phyloP scores from a whole-genome alignment of 2,329 filamentous ascomycete genomes.

The Colletotrichum gloeosporioides region DNA sequence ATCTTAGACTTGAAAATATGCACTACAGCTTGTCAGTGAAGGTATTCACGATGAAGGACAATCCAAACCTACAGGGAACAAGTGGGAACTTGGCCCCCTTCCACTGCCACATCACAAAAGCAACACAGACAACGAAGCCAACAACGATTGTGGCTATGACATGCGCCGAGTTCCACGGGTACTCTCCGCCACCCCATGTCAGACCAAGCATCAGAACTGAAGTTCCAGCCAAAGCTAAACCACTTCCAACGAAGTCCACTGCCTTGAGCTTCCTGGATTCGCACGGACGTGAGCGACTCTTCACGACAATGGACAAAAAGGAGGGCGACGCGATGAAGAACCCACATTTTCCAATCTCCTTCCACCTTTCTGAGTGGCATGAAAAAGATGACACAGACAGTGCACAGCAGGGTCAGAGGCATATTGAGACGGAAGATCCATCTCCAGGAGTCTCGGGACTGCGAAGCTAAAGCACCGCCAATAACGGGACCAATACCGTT shows the following conservation, averaged over 20 bases:
- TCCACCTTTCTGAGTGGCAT: constrained; percentile 62
- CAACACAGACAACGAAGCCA: constrained; percentile 37
- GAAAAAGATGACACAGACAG: constrained; percentile 53
- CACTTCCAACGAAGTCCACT: constrained; percentile 46
- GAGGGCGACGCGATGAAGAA: neutral
- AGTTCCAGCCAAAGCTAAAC: constrained; percentile 46
- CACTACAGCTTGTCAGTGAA: constrained; percentile 35
- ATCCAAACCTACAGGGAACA: constrained; percentile 42
- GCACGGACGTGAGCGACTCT: neutral
- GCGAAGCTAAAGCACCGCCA: constrained; percentile 54
- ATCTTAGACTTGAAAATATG: constrained; percentile 60
- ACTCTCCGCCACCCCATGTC: constrained; percentile 66
- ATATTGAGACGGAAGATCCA: constrained; percentile 62
- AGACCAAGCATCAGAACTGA: constrained; percentile 53
- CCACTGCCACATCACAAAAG: constrained; percentile 59
- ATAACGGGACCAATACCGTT: constrained; percentile 61
- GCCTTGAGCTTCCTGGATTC: constrained; percentile 48
- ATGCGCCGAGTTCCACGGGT: constrained; percentile 59
- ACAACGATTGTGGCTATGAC: constrained; percentile 60
- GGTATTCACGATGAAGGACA: neutral
- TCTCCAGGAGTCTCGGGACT: constrained; percentile 50
- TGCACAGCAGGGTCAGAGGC: constrained; percentile 54
- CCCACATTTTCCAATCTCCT: constrained; percentile 53
- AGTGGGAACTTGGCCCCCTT: constrained; percentile 53
- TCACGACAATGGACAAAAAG: neutral